These are phyloP conservation scores for Stachybotrys chlorohalonatus DNA, from an alignment of 2,329 filamentous ascomycete genomes.

Conservation along the genomic window DNA sequence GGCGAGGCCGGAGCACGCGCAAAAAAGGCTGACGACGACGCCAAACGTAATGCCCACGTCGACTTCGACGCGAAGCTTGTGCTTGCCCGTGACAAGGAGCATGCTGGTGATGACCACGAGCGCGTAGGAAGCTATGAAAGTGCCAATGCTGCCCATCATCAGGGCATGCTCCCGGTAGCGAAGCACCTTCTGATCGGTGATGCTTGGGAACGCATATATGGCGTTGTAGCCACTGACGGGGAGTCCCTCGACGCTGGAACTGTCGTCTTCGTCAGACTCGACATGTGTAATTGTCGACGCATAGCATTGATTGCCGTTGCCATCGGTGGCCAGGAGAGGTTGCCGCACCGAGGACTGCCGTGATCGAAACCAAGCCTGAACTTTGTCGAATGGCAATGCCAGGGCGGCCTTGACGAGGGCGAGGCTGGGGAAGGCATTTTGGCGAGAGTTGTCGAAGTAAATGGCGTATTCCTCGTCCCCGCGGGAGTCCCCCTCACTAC, in stretches of 20 bases:
- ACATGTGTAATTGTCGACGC: constrained; percentile 17
- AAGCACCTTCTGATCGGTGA: constrained; percentile 39
- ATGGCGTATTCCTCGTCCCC: constrained; percentile 57
- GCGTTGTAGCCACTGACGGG: constrained; percentile 41
- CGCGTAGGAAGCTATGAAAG: constrained; percentile 50
- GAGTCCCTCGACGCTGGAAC: constrained; percentile 44
- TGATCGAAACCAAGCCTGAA: constrained; percentile 39
- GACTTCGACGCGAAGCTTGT: constrained; percentile 60
- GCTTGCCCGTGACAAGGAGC: constrained; percentile 59
- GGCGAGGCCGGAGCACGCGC: constrained; percentile 52
- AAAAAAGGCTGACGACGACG: constrained; percentile 56
- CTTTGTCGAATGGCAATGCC: constrained; percentile 38
- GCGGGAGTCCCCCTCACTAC: constrained; percentile 54
- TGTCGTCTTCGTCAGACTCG: constrained; percentile 36
- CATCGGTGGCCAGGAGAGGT: constrained; percentile 14
- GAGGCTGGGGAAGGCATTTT: constrained; percentile 52
- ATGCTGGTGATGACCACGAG: constrained; percentile 57
- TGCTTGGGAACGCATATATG: constrained; percentile 44
- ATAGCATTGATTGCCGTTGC: constrained; percentile 17
- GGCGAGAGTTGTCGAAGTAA: constrained; percentile 65
- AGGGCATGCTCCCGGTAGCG: constrained; percentile 47
- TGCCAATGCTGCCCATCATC: constrained; percentile 40
- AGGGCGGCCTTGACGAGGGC: constrained; percentile 47
- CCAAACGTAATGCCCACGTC: constrained; percentile 65
- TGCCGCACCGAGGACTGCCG: constrained; percentile 16